phyloP scores from a whole-genome alignment of 495 filamentous ascomycete genomes.

The Talaromyces proteolyticus region DNA sequence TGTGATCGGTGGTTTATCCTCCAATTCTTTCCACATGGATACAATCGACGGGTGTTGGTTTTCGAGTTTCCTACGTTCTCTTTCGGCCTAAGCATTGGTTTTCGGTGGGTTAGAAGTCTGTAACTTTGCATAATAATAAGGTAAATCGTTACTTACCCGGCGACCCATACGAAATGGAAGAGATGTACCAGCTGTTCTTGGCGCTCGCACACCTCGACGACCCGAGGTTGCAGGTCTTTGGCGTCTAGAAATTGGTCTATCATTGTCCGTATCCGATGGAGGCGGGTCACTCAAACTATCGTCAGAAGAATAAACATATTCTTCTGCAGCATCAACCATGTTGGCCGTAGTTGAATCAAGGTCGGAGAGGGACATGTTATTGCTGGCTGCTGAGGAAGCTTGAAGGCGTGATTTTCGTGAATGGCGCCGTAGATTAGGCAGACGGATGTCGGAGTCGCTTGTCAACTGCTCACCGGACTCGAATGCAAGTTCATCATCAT shows the following conservation, averaged over 20 bases:
- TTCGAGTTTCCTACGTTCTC: constrained; percentile 62
- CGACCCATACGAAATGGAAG: constrained; percentile 15
- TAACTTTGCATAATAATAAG: too few relatives aligned
- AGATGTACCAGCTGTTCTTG: neutral
- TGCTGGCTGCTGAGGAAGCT: constrained; percentile 1
- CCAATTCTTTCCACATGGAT: constrained; percentile 80
- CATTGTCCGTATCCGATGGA: neutral
- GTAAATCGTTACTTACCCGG: constrained; percentile 27
- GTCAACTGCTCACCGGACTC: constrained; percentile 12
- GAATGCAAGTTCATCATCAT: constrained; percentile 5
- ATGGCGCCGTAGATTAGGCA: neutral
- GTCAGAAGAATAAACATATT: constrained; percentile 10
- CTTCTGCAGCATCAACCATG: constrained; percentile 6
- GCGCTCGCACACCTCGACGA: neutral
- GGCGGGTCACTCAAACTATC: neutral
- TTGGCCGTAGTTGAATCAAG: neutral
- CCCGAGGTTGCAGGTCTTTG: neutral
- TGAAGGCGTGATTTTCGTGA: constrained; percentile 1
- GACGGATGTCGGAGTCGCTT: constrained; percentile 10
- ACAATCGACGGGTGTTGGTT: constrained; percentile 66
- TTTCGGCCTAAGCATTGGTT: constrained; percentile 21
- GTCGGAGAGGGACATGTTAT: constrained; percentile 5
- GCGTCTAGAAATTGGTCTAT: neutral
- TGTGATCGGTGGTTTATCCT: constrained; percentile 57
- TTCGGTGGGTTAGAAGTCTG: too few relatives aligned